Evolutionary conservation across 1,139 yeast genomes (phyloP).

Genomic region (Casaregolazyma suthepensis): DNA sequence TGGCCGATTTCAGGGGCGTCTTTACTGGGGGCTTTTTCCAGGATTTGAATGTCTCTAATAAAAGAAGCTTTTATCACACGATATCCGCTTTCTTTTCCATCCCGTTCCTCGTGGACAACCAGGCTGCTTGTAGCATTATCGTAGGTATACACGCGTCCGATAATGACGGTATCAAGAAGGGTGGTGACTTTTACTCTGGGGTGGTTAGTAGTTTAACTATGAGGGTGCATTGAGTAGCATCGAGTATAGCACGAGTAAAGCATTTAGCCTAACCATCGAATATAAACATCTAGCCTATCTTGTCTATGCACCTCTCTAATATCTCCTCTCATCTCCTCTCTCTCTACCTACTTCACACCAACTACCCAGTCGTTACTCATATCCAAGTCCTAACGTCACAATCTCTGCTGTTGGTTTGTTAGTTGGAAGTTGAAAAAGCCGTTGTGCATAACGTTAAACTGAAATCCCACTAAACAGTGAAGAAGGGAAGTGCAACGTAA

Average conservation of each 20-base stretch:
- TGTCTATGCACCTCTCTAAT: no score
- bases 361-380: constrained; percentile 18
- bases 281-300: no score
- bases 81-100: constrained; percentile 31
- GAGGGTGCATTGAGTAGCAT: no score
- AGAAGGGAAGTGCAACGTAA: no score
- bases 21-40: constrained; percentile 31
- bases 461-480: no score
- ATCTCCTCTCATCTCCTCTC: no score
- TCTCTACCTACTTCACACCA: constrained; percentile 16
- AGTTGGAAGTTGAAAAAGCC: not conserved
- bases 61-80: constrained; percentile 54
- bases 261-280: no score
- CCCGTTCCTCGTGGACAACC: constrained; percentile 30
- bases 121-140: constrained; percentile 40
- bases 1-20: constrained; percentile 26
- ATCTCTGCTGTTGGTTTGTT: not conserved
- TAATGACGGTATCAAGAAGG: constrained; percentile 48
- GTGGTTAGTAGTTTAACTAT: no score
- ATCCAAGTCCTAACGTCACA: not conserved
- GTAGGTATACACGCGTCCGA: constrained; percentile 60
- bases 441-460: no score
- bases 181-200: constrained; percentile 56
- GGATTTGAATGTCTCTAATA: constrained; percentile 48
- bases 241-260: no score